Percentiles rank a stretch among this genome's conserved stretches.
Evolutionary conservation across 805 yeast genomes (phyloP).

Genomic region (Teunomyces panamensis): DNA sequence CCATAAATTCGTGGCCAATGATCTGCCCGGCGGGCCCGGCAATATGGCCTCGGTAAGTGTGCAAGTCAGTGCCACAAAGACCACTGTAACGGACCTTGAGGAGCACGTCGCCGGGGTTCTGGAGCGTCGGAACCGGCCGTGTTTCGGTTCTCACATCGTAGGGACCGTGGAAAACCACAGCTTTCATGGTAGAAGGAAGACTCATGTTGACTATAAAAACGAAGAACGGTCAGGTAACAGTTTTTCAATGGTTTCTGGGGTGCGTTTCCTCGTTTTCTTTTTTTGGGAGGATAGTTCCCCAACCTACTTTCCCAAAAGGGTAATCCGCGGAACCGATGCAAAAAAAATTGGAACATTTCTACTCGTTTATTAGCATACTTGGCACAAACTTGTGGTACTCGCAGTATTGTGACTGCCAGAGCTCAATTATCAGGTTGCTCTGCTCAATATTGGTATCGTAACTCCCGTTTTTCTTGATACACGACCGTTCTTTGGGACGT

Average conservation of each 20-base stretch:
- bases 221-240: neutral
- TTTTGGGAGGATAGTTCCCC: neutral
- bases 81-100: conserved; percentile 48
- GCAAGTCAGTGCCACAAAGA: conserved; percentile 56
- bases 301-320: neutral
- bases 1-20: conserved; percentile 54
- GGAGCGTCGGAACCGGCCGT: conserved; percentile 39
- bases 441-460: conserved; percentile 10
- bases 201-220: neutral
- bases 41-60: conserved; percentile 52
- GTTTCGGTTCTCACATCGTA: conserved; percentile 36
- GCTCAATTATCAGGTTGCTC: conserved; percentile 18
- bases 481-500: conserved; percentile 15
- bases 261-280: no score
- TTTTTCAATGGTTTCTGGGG: no score
- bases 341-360: neutral
- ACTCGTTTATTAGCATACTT: no score
- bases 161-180: conserved; percentile 48
- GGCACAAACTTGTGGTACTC: neutral
- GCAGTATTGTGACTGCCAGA: conserved; percentile 14
- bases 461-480: conserved; percentile 8
- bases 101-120: conserved; percentile 41
- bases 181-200: conserved; percentile 38
- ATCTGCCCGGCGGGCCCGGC: conserved; percentile 37
- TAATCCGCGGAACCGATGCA: neutral